A percentile compares a stretch with the other conserved stretches of the same genome.
These are phyloP conservation scores for Prunus dulcis DNA, from an alignment of 306 rosid genomes.

Conservation along the genomic window DNA sequence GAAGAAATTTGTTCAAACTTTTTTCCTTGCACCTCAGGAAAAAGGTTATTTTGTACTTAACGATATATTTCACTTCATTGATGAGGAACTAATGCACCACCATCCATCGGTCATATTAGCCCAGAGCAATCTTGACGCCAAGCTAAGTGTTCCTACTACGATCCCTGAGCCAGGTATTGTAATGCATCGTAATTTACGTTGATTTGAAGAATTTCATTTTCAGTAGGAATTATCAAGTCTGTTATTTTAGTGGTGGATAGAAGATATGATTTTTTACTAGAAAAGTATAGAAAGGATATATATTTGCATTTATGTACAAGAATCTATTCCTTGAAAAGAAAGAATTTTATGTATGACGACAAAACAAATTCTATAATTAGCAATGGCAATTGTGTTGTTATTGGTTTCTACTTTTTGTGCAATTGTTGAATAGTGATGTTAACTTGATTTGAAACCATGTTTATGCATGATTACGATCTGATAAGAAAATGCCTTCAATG, in stretches of 20 bases:
- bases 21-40: constrained; percentile 97
- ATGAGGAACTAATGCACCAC: constrained; percentile 69
- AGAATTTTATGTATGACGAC: not conserved
- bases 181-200: not conserved
- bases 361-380: not conserved
- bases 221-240: not conserved
- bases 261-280: not conserved
- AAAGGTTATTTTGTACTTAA: constrained; percentile 86
- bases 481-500: not conserved
- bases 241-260: not conserved
- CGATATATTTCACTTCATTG: constrained; percentile 84
- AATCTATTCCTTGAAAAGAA: not conserved
- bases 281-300: not conserved
- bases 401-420: constrained; percentile 13
- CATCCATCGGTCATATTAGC: constrained; percentile 74
- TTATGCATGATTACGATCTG: not conserved
- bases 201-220: not conserved
- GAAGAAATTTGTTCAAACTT: constrained; percentile 89
- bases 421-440: constrained; percentile 6
- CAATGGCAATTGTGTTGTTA: not conserved
- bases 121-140: constrained; percentile 64
- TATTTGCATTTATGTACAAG: constrained; percentile 7
- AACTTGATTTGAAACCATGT: constrained; percentile 6
- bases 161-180: constrained; percentile 65
- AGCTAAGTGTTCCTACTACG: constrained; percentile 43